Conservation (phyloP, 2,329 filamentous ascomycete species). For the Cladosporium sp. region DNA sequence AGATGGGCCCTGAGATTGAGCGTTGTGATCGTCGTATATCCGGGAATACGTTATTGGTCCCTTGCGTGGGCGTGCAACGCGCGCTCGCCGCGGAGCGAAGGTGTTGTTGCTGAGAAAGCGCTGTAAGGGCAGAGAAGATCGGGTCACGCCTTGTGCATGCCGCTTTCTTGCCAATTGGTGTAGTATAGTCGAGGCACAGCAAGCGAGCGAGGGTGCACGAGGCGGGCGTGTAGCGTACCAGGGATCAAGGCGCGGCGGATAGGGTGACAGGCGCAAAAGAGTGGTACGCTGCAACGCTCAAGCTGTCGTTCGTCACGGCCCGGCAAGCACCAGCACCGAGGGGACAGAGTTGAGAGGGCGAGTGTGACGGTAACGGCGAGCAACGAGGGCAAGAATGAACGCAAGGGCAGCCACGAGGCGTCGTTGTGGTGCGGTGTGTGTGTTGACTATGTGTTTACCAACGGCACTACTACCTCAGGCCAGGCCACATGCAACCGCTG, state of each 20-base stretch:
- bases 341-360: neutral
- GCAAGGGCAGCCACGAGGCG: slow-evolving; percentile 1
- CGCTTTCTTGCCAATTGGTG: neutral
- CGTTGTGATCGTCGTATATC: slow-evolving; percentile 19
- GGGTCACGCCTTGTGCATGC: neutral
- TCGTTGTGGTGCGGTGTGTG: neutral
- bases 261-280: slow-evolving; percentile 10
- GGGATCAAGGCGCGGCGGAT: neutral
- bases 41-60: slow-evolving; percentile 18
- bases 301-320: slow-evolving; percentile 9
- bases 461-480: neutral
- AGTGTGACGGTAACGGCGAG: slow-evolving; percentile 2
- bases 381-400: neutral
- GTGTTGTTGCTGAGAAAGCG: neutral
- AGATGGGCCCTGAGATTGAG: slow-evolving; percentile 1
- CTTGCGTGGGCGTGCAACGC: slow-evolving; percentile 15
- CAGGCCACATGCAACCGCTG: slow-evolving; percentile 3
- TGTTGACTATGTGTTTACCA: neutral
- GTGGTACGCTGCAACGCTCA: neutral
- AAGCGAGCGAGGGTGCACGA: slow-evolving; percentile 1
- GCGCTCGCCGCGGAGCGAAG: slow-evolving; percentile 1
- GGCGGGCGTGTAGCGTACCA: neutral
- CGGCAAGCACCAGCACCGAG: slow-evolving; percentile 11
- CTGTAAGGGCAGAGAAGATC: neutral
- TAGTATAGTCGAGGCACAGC: neutral